These are phyloP conservation scores for Rutidosis leptorrhynchoides DNA, from an alignment of 129 eudicot genomes.

Conservation along the genomic window DNA sequence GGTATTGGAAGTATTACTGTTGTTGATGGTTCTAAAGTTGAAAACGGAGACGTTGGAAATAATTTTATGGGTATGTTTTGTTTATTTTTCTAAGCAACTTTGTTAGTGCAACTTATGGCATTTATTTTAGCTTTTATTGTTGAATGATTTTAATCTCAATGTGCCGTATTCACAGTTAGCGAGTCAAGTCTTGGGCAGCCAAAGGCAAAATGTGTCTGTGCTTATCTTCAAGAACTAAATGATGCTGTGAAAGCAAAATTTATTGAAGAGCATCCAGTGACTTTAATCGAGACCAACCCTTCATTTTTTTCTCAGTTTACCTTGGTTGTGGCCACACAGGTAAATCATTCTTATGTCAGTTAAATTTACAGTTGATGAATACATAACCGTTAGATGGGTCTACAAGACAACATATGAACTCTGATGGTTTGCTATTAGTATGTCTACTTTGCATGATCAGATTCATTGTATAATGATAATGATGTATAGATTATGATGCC, in stretches of 20 bases:
- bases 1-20: conserved; percentile 94
- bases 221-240: conserved; percentile 87
- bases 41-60: conserved; percentile 87
- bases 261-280: conserved; percentile 82
- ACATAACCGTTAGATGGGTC: neutral
- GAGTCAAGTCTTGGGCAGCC: conserved; percentile 85
- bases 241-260: conserved; percentile 96
- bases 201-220: conserved; percentile 86
- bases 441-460: neutral
- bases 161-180: conserved; percentile 52
- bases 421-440: conserved; percentile 1
- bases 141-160: conserved; percentile 7
- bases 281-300: conserved; percentile 73
- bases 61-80: conserved; percentile 74
- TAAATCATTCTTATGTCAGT: conserved; percentile 24
- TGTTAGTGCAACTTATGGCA: neutral
- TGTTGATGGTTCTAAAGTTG: conserved; percentile 92
- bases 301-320: conserved; percentile 94
- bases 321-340: conserved; percentile 96
- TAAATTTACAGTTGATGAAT: neutral
- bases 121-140: conserved; percentile 11
- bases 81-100: neutral
- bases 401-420: neutral
- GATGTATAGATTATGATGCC: neutral
- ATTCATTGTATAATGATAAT: neutral